Conservation (phyloP, 108 stramenopile species). For the Aurantiochytrium sp. region DNA sequence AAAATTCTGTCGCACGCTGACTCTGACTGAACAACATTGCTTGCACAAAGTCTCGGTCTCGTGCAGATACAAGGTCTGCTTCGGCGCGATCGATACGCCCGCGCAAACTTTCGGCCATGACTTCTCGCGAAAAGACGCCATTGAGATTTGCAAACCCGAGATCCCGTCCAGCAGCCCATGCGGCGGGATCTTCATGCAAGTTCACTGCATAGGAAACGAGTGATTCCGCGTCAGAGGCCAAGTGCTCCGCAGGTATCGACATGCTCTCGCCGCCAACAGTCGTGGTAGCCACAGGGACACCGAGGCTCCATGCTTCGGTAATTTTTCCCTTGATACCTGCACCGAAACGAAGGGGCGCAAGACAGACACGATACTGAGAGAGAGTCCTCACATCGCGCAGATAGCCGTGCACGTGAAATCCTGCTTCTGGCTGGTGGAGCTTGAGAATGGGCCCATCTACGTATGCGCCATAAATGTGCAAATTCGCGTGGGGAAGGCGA, state of each 20-base stretch:
- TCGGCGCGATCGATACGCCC: not conserved
- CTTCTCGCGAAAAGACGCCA: not conserved
- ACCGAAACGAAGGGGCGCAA: conserved; percentile 71
- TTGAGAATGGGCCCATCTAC: conserved; percentile 28
- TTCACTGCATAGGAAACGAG: conserved; percentile 46
- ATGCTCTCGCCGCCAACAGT: conserved; percentile 66
- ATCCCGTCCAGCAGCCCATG: conserved; percentile 28
- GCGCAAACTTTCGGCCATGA: not conserved
- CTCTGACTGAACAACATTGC: conserved; percentile 58
- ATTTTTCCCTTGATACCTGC: conserved; percentile 79
- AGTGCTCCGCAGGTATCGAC: not conserved
- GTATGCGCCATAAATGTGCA: conserved; percentile 63
- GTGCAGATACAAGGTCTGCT: conserved; percentile 17
- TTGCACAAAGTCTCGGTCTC: conserved; percentile 38
- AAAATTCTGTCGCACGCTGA: conserved; percentile 61
- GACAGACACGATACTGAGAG: conserved; percentile 41
- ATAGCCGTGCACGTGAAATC: conserved; percentile 58
- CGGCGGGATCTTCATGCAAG: conserved; percentile 30
- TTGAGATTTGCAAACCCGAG: conserved; percentile 30
- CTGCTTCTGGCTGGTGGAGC: conserved; percentile 31
- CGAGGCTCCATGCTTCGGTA: conserved; percentile 62
- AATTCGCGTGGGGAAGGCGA: conserved; percentile 36
- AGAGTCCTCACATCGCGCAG: conserved; percentile 34
- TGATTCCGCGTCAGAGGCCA: conserved; percentile 25
- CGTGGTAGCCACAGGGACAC: conserved; percentile 66